Evolutionary conservation across 2,329 filamentous ascomycete species (phyloP), one percentile per base, ranked within the genome.

Genomic region (Penicillium aurantiogriseum): DNA sequence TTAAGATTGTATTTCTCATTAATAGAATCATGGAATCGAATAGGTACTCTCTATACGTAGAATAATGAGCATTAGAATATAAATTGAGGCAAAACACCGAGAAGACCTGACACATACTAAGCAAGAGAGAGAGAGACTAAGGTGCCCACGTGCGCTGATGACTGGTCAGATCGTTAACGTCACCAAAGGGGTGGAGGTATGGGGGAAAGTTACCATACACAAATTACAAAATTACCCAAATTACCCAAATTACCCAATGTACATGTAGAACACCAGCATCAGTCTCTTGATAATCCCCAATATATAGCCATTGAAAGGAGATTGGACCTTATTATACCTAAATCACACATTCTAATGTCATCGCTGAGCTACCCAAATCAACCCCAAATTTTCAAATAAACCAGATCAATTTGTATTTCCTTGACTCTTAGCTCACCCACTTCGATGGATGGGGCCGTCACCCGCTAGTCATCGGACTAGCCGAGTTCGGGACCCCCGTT

Each of bases 391-490:
- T 29, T 9, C 2, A 9, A 7, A 36, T 3, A 9, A 51, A 51
- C 2, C 38, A 42, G 11, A 36, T 19, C 40, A n/a, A 13, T 8
- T 43, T 44, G 17, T 45, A 40, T 25, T 27, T 29, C 47, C 19
- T 19, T 11, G 8, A 50, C 27, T 25, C 25, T 13, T 8, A 38
- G 25, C 23, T 31, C 39, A 35, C 38, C 49, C 38, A n/a, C 29
- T 19, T 56, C 17, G n/a, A 51, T 42, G 46, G 35, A 54, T 43
- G 50, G 51, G 55, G 38, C 51, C 51, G 55, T 57, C 51, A 57
- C 51, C 55, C 55, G 51, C 55, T 57, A 57, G 55, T 57, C 44
- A 54, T 57, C 38, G 29, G 13, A 4, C 55, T 57, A 57, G 38
- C 55, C 55, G 31, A 54, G 38, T 54, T 54, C 55, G 51, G 50